Base-by-base conservation (phyloP, 768 basidiomycete species). In the Coprinopsis sp. region DNA sequence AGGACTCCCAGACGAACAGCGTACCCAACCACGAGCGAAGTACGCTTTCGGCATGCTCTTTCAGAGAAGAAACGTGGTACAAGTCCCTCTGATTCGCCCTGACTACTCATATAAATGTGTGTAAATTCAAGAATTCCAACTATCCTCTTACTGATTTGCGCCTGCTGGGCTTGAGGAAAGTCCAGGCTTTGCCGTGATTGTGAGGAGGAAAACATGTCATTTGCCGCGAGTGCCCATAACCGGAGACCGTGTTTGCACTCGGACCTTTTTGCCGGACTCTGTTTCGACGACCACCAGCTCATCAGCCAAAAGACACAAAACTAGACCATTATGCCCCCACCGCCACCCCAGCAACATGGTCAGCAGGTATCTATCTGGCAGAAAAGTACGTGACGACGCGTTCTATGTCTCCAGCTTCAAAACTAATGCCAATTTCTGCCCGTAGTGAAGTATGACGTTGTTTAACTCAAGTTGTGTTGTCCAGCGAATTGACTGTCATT, bases 71-170 rank as follows among this genome's bases (percentile, higher is more conserved):
- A 33, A 91, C 72, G 66, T 91, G 86, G 57, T 82, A 87, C 36
- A 87, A 52, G 62, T 93, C 91, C 51, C 91, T 71, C 59, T 92
- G 91, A 59, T 89, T 85, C 29, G 90, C 85, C 49, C 91, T 77
- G 60, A 92, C 91, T 93, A 59, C 37, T 33, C 7, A 40, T 33
- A 42, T 37, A 54, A 46, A 53, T 52, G 37, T 48, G 33, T 40
- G n/a, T 24, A 45, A 12, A 8, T 34, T 18, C 14, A 16, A 39
- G 6, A 34, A 4, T 3, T 38, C 46, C 16, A 44, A 7, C 13
- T 19, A 34, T 23, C 22, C n/a, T 72, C 88, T 41, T 53, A 91
- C 90, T 86, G 51, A 89, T 91, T 65, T 91, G 90, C 29, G 90
- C 88, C 56, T 92, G 91, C 56, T 83, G 84, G 39, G 91, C 88